These are phyloP conservation scores for Trichoderma polysporum DNA, from an alignment of 2,329 filamentous ascomycete genomes.

Conservation along the genomic window DNA sequence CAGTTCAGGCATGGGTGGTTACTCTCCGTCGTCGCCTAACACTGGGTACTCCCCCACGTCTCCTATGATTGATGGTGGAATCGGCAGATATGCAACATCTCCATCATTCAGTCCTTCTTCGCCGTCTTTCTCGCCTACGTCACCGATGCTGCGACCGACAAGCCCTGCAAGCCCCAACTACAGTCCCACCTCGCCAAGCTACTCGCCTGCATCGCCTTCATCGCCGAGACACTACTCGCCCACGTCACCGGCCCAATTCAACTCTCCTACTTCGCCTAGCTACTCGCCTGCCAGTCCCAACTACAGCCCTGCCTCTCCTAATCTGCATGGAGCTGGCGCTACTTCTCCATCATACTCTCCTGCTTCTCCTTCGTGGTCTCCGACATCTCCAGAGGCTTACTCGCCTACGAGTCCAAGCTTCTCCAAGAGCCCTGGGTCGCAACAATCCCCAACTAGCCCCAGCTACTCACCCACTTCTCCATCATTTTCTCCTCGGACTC, in stretches of 20 bases:
- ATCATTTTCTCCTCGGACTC: conserved; percentile 47
- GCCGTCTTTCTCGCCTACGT: conserved; percentile 63
- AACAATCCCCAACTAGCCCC: conserved; percentile 65
- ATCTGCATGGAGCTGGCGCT: conserved; percentile 44
- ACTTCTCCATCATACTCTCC: conserved; percentile 65
- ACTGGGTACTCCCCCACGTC: conserved; percentile 76
- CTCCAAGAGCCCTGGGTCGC: conserved; percentile 53
- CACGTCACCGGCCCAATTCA: conserved; percentile 72
- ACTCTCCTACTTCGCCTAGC: conserved; percentile 71
- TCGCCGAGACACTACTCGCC: conserved; percentile 60
- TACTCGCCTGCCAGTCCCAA: conserved; percentile 71
- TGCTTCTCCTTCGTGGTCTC: conserved; percentile 75
- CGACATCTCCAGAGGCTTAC: conserved; percentile 66
- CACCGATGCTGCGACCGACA: conserved; percentile 55
- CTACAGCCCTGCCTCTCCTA: conserved; percentile 69
- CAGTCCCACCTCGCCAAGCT: conserved; percentile 65
- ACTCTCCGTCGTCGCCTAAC: conserved; percentile 75
- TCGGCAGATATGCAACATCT: conserved; percentile 54
- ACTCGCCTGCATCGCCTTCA: conserved; percentile 61
- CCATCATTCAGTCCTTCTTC: conserved; percentile 64
- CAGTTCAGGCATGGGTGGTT: conserved; percentile 56
- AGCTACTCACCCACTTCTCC: conserved; percentile 66
- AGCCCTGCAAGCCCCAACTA: conserved; percentile 60
- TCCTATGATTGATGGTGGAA: conserved; percentile 57
- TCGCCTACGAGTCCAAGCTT: conserved; percentile 64